Percentiles rank a stretch among this genome's conserved stretches.
phyloP scores from a whole-genome alignment of 2,329 filamentous ascomycete species.

The Hypoxylon sp. region DNA sequence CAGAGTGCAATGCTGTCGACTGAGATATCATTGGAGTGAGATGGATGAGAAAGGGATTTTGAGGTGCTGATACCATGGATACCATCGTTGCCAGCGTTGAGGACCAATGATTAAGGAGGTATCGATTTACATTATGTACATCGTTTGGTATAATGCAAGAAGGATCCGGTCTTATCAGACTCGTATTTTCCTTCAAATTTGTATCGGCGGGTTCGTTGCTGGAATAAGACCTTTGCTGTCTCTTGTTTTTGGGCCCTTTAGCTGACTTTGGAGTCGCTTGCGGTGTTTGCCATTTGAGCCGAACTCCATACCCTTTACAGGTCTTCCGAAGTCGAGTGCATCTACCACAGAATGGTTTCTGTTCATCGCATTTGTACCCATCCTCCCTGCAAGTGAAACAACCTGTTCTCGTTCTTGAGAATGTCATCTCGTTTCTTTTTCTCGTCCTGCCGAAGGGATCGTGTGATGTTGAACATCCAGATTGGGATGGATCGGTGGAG shows the following conservation, averaged over 20 bases:
- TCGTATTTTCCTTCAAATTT: neutral
- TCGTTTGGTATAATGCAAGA: conserved; percentile 30
- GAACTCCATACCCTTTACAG: conserved; percentile 46
- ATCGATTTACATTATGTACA: conserved; percentile 25
- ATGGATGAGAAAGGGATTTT: conserved; percentile 45
- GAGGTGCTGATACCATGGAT: conserved; percentile 41
- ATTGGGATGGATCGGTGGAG: neutral
- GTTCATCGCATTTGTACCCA: conserved; percentile 49
- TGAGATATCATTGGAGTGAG: conserved; percentile 45
- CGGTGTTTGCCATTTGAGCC: conserved; percentile 43
- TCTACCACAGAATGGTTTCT: conserved; percentile 44
- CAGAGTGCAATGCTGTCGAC: conserved; percentile 42
- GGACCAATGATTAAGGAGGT: conserved; percentile 46
- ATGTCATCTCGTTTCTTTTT: conserved; percentile 35
- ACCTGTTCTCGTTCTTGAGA: conserved; percentile 43
- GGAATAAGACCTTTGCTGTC: conserved; percentile 13
- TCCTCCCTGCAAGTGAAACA: conserved; percentile 46
- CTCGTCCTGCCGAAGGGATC: no score
- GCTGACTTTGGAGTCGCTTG: conserved; percentile 16
- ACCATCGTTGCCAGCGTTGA: conserved; percentile 41
- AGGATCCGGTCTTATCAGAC: conserved; percentile 14
- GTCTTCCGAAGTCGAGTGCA: conserved; percentile 44
- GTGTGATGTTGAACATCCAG: neutral
- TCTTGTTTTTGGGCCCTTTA: conserved; percentile 15
- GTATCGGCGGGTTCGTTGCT: neutral